These are phyloP conservation scores for Wickerhamiella azyma DNA, from an alignment of 805 yeast species.

Conservation along the genomic window DNA sequence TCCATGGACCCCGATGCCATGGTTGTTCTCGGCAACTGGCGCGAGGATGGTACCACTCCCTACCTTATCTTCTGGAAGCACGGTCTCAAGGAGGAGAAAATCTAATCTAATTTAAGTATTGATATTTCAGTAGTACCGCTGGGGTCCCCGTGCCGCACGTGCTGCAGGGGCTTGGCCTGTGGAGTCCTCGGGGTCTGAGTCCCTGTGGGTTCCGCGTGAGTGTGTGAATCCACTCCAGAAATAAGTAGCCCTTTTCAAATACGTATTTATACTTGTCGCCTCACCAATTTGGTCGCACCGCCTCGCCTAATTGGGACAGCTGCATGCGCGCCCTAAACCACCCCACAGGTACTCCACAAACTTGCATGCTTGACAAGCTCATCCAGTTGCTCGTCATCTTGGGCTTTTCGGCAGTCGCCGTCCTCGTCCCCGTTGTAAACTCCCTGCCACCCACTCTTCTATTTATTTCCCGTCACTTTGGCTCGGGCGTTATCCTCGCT, in stretches of 20 bases:
- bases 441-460: constrained; percentile 2
- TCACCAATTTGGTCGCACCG: neutral
- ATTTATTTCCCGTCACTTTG: constrained; percentile 31
- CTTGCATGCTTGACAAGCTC: constrained; percentile 1
- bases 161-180: no score
- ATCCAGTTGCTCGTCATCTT: neutral
- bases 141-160: neutral
- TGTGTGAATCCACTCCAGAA: no score
- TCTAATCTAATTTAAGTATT: constrained; percentile 37
- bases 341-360: neutral
- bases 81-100: constrained; percentile 81
- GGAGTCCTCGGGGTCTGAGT: no score
- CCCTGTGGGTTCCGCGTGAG: no score
- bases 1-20: constrained; percentile 99
- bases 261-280: no score
- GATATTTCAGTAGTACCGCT: neutral
- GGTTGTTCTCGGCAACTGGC: constrained; percentile 96
- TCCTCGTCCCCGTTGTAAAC: constrained; percentile 7
- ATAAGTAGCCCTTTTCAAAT: no score
- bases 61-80: constrained; percentile 98
- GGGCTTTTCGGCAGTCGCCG: neutral
- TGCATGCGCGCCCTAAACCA: neutral
- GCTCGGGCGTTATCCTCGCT: constrained; percentile 62
- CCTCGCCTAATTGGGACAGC: neutral
- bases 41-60: constrained; percentile 99